Evolutionary conservation across 106 monocot species (phyloP).

Genomic region (Dendrobium catenatum): DNA sequence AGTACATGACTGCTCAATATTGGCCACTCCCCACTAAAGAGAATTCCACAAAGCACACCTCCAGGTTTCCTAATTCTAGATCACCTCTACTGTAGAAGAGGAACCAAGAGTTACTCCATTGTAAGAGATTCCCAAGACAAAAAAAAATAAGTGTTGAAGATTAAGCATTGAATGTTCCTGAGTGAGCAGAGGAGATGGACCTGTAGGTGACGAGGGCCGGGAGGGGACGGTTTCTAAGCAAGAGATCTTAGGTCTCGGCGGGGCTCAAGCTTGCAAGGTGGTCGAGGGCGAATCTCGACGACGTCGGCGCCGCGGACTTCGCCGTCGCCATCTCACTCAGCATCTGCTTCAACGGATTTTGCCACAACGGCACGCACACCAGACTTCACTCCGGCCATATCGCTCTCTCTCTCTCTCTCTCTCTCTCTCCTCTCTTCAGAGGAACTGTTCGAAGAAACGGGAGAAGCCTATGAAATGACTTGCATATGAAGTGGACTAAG

Average conservation of each 20-base stretch:
- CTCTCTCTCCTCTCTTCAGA: not conserved
- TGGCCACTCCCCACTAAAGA: not conserved
- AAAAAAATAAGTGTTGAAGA: not conserved
- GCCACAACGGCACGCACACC: conserved; percentile 79
- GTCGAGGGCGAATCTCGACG: conserved; percentile 85
- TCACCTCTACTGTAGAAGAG: not conserved
- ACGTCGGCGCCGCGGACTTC: conserved; percentile 64
- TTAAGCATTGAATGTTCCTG: not conserved
- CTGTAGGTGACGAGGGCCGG: conserved; percentile 85
- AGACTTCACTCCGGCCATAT: conserved; percentile 32
- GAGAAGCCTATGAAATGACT: too few relatives aligned
- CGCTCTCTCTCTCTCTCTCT: conserved; percentile 5
- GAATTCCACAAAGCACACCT: not conserved
- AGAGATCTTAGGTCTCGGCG: conserved; percentile 36
- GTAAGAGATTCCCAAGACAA: not conserved
- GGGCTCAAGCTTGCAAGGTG: conserved; percentile 52
- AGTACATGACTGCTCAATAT: not conserved
- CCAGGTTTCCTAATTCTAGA: not conserved
- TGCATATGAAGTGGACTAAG: too few relatives aligned
- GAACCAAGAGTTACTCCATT: not conserved
- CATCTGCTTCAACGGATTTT: conserved; percentile 75
- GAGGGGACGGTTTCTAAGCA: conserved; percentile 50
- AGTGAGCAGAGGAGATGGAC: conserved; percentile 14
- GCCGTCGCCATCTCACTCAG: conserved; percentile 50
- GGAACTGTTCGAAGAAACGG: too few relatives aligned